These are phyloP conservation scores for Teunomyces aglyptinius DNA, from an alignment of 805 yeast species.

Conservation along the genomic window DNA sequence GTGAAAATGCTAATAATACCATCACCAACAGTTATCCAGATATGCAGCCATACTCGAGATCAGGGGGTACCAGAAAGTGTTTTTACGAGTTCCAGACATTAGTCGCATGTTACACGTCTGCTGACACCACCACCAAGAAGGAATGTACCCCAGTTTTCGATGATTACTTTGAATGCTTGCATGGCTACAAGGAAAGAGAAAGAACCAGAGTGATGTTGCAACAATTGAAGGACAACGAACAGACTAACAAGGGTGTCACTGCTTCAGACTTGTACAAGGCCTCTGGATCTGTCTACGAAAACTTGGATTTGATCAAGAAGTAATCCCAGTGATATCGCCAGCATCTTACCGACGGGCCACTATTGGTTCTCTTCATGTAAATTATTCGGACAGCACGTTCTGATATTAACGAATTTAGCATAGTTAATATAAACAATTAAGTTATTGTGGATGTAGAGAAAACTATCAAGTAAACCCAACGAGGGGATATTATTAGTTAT, in stretches of 20 bases:
- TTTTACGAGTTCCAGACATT: constrained; percentile 47
- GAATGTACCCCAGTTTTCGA: constrained; percentile 44
- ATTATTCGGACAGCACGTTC: not conserved
- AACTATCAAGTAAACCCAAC: too few species aligned
- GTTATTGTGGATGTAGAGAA: not conserved
- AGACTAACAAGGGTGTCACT: constrained; percentile 38
- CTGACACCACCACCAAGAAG: constrained; percentile 40
- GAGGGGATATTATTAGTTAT: too few species aligned
- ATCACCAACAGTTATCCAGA: constrained; percentile 3
- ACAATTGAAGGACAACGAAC: constrained; percentile 45
- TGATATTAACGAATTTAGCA: constrained; percentile 2
- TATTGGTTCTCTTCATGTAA: not conserved
- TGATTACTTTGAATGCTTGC: constrained; percentile 48
- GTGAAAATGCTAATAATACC: constrained; percentile 4
- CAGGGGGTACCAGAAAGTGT: constrained; percentile 48
- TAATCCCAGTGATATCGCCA: not conserved
- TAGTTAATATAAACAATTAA: constrained; percentile 2
- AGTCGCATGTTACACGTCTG: constrained; percentile 44
- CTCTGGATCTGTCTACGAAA: constrained; percentile 41
- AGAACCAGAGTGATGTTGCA: constrained; percentile 44
- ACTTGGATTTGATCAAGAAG: constrained; percentile 38
- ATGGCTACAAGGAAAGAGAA: constrained; percentile 47
- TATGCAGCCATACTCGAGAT: constrained; percentile 49
- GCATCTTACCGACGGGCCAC: not conserved
- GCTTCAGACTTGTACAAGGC: constrained; percentile 44